phyloP scores from a whole-genome alignment of 441 rosid species.

The Gossypium lobatum region DNA sequence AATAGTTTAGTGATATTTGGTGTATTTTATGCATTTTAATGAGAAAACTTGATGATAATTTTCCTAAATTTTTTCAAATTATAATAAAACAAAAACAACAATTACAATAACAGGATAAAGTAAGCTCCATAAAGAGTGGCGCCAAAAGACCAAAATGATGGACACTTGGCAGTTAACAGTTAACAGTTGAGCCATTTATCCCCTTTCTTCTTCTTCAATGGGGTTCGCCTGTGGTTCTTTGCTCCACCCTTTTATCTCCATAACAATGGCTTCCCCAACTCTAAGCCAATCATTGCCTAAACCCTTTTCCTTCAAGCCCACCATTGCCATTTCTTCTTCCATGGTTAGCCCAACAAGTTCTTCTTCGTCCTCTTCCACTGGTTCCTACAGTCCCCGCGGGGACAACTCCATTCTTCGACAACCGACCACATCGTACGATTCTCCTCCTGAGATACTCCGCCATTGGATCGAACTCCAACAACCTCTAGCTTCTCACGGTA shows the following conservation, averaged over 20 bases:
- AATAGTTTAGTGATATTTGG: too few relatives aligned
- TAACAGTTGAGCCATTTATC: background rate
- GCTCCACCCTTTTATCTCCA: conserved; percentile 20
- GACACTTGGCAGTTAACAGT: background rate
- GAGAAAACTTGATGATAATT: too few relatives aligned
- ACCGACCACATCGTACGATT: conserved; percentile 18
- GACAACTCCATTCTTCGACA: conserved; percentile 23
- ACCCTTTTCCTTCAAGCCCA: conserved; percentile 1
- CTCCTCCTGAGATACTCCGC: conserved; percentile 40
- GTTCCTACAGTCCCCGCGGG: conserved; percentile 37
- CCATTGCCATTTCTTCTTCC: conserved; percentile 23
- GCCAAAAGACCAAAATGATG: background rate
- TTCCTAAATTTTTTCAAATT: background rate
- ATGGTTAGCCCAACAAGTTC: conserved; percentile 25
- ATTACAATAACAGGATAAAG: background rate
- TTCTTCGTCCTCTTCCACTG: conserved; percentile 24
- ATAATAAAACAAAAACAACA: background rate
- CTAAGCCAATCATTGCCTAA: conserved; percentile 7
- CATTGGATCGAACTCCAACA: conserved; percentile 55
- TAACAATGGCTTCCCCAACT: conserved; percentile 5
- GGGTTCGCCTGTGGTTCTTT: conserved; percentile 27
- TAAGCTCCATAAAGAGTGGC: background rate
- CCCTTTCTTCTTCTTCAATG: conserved; percentile 14
- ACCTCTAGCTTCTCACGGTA: conserved; percentile 39
- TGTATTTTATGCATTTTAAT: too few relatives aligned